Percentiles rank a stretch among this genome's conserved stretches.
Conservation (phyloP, 164 flowering plant genomes). For the Kingdonia uniflora region DNA sequence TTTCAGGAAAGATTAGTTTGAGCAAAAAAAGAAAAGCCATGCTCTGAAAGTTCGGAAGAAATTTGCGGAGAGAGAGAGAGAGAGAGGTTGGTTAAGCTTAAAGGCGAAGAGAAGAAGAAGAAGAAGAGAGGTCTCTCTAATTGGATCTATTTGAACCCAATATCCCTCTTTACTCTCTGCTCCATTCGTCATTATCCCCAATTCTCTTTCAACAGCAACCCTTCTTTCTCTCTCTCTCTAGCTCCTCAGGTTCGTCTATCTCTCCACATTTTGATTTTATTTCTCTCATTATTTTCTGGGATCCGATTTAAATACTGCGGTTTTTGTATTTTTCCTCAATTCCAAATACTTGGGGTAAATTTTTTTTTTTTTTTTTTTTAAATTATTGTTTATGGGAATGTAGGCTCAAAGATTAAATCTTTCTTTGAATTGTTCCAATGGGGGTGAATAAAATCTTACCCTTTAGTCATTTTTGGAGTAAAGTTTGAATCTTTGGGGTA, state of each 20-base stretch:
- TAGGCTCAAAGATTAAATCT: too few relatives aligned
- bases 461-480: too few relatives aligned
- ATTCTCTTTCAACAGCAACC: not conserved
- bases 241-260: not conserved
- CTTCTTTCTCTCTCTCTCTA: not conserved
- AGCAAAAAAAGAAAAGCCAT: not conserved
- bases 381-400: too few relatives aligned
- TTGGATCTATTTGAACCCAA: conserved; percentile 1
- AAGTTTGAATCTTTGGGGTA: too few relatives aligned
- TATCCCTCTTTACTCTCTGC: conserved; percentile 13
- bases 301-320: not conserved
- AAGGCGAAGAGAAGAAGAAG: too few relatives aligned
- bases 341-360: too few relatives aligned
- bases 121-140: not conserved
- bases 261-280: not conserved
- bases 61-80: conserved; percentile 6
- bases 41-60: conserved; percentile 8
- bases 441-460: too few relatives aligned
- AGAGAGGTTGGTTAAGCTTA: not conserved
- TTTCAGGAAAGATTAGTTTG: too few relatives aligned
- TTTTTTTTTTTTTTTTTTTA: too few relatives aligned
- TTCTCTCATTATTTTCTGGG: not conserved
- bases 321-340: too few relatives aligned
- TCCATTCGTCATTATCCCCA: conserved; percentile 6
- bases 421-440: too few relatives aligned